Percentiles rank a stretch among this genome's conserved stretches.
phyloP scores from a whole-genome alignment of 2,329 filamentous ascomycete species.

The Aulographum hederae region DNA sequence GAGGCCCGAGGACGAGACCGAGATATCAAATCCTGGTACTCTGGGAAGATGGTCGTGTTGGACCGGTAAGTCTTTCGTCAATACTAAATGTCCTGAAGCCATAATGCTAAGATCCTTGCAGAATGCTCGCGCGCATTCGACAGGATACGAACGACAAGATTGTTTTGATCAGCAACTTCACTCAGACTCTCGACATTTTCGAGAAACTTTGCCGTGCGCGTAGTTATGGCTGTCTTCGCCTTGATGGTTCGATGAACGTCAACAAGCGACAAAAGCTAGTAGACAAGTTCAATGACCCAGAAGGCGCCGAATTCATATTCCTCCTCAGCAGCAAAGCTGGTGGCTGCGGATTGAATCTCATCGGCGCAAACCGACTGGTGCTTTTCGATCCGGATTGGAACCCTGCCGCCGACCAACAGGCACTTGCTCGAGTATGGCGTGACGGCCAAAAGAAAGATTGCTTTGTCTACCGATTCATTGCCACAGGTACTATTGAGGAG shows the following conservation, averaged over 20 bases:
- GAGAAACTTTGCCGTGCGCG: conserved; percentile 75
- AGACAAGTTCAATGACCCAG: conserved; percentile 90
- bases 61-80: conserved; percentile 41
- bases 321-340: conserved; percentile 93
- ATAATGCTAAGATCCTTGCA: conserved; percentile 1
- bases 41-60: conserved; percentile 96
- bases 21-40: conserved; percentile 89
- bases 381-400: conserved; percentile 95
- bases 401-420: conserved; percentile 91
- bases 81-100: background rate
- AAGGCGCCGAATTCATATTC: conserved; percentile 82
- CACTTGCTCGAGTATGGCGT: conserved; percentile 91
- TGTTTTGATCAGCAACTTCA: conserved; percentile 97
- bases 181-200: conserved; percentile 86
- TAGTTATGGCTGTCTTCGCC: conserved; percentile 67
- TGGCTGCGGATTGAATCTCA: conserved; percentile 88
- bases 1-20: conserved; percentile 76
- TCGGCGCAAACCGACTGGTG: conserved; percentile 84
- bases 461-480: conserved; percentile 98
- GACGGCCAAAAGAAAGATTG: conserved; percentile 99
- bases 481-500: conserved; percentile 93
- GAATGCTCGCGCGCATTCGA: conserved; percentile 85
- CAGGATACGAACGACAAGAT: conserved; percentile 98
- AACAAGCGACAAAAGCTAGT: conserved; percentile 94
- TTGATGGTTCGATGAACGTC: conserved; percentile 96